A percentile compares a stretch with the other conserved stretches of the same genome.
Evolutionary conservation across 2,329 filamentous ascomycete genomes (phyloP).

Genomic region (Helotiales sp.): DNA sequence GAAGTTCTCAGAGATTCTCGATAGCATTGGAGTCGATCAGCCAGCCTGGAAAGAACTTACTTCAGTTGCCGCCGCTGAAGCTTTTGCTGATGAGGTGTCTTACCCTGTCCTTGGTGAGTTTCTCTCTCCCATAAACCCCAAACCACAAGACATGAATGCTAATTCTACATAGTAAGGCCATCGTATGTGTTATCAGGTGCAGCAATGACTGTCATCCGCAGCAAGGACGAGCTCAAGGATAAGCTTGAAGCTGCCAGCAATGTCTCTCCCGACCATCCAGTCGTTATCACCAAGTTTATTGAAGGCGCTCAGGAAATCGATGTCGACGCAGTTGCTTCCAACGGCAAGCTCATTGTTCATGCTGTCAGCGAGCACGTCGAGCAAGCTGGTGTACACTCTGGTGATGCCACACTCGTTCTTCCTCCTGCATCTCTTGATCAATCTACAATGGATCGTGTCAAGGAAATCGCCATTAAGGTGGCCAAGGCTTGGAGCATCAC

Average conservation of each 20-base stretch:
- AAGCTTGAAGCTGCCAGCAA: conserved; percentile 89
- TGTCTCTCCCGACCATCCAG: conserved; percentile 94
- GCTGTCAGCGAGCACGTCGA: conserved; percentile 96
- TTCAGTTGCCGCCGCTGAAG: conserved; percentile 82
- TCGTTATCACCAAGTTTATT: conserved; percentile 98
- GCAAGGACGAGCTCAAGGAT: conserved; percentile 85
- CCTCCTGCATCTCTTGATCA: conserved; percentile 81
- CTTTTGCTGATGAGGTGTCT: conserved; percentile 79
- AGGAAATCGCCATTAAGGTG: conserved; percentile 95
- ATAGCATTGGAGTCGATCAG: conserved; percentile 95
- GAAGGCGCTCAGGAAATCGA: conserved; percentile 96
- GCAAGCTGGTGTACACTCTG: conserved; percentile 96
- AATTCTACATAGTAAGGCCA: conserved; percentile 64
- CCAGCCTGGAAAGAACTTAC: conserved; percentile 97
- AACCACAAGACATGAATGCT: no score
- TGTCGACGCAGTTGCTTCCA: conserved; percentile 85
- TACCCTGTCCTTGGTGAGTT: conserved; percentile 74
- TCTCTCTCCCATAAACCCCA: background rate
- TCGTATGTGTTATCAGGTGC: conserved; percentile 96
- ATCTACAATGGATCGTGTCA: conserved; percentile 78
- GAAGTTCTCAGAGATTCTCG: conserved; percentile 96
- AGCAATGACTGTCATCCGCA: conserved; percentile 96
- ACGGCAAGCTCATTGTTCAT: conserved; percentile 85
- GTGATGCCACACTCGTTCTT: conserved; percentile 91
- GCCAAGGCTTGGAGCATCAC: conserved; percentile 97